phyloP scores from a whole-genome alignment of 2,329 filamentous ascomycete genomes.

The Aspergillus caelatus region DNA sequence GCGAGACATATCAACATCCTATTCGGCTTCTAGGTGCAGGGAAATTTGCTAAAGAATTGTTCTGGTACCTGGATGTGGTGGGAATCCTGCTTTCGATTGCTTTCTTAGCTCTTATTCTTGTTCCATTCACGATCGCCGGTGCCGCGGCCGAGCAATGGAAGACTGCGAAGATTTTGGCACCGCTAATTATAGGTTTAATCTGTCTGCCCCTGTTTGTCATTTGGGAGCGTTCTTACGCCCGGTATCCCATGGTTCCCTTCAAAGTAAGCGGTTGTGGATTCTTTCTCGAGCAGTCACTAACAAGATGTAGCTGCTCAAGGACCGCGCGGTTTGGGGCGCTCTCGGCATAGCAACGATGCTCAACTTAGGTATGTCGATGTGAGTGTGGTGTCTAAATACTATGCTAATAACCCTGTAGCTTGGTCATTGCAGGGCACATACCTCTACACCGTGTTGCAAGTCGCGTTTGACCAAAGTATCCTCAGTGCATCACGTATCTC shows the following conservation, averaged over 20 bases:
- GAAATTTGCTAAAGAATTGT: slow-evolving; percentile 48
- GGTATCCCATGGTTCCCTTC: slow-evolving; percentile 62
- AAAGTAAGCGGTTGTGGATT: slow-evolving; percentile 28
- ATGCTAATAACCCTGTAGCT: slow-evolving; percentile 24
- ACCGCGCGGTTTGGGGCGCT: slow-evolving; percentile 66
- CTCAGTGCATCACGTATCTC: slow-evolving; percentile 61
- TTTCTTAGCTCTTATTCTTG: slow-evolving; percentile 56
- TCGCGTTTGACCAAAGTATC: slow-evolving; percentile 63
- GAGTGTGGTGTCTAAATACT: slow-evolving; percentile 28
- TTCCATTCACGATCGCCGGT: slow-evolving; percentile 61
- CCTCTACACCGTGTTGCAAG: slow-evolving; percentile 64
- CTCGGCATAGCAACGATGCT: slow-evolving; percentile 56
- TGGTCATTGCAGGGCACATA: slow-evolving; percentile 68
- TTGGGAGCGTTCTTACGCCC: slow-evolving; percentile 56
- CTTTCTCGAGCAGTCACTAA: slow-evolving; percentile 2
- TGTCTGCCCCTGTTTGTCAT: slow-evolving; percentile 54
- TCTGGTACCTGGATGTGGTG: slow-evolving; percentile 59
- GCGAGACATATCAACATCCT: slow-evolving; percentile 47
- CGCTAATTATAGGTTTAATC: slow-evolving; percentile 55
- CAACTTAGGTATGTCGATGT: slow-evolving; percentile 24
- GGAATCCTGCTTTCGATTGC: slow-evolving; percentile 57
- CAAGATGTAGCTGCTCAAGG: slow-evolving; percentile 53
- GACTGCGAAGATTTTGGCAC: slow-evolving; percentile 54
- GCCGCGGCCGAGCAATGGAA: slow-evolving; percentile 54
- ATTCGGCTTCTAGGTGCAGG: slow-evolving; percentile 46